Percentiles rank a stretch among this genome's conserved stretches.
These are phyloP conservation scores for Megacollybia marginata DNA, from an alignment of 768 basidiomycete genomes.

Conservation along the genomic window DNA sequence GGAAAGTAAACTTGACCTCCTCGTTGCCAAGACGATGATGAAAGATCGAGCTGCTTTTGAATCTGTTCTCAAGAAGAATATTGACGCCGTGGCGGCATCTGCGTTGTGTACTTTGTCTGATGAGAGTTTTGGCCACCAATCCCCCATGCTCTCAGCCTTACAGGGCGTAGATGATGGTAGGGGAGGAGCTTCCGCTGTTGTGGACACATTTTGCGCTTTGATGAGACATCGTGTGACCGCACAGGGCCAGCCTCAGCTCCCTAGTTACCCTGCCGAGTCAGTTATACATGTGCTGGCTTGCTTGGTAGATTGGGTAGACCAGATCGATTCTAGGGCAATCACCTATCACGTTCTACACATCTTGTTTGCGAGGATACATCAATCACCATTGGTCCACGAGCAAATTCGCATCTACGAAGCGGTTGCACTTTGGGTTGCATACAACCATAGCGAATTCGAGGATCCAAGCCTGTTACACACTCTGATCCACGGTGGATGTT, in stretches of 20 bases:
- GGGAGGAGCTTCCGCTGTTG: slow-evolving; percentile 24
- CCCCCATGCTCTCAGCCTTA: slow-evolving; percentile 23
- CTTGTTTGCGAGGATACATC: slow-evolving; percentile 60
- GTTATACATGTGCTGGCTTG: slow-evolving; percentile 54
- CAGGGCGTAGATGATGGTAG: slow-evolving; percentile 24
- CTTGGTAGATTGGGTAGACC: slow-evolving; percentile 34
- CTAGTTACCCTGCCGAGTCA: slow-evolving; percentile 41
- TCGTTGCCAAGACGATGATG: slow-evolving; percentile 26
- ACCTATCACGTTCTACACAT: slow-evolving; percentile 75
- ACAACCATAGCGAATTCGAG: slow-evolving; percentile 45
- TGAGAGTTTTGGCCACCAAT: too few relatives aligned
- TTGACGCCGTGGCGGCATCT: slow-evolving; percentile 51
- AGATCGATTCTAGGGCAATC: slow-evolving; percentile 43
- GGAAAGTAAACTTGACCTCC: slow-evolving; percentile 24
- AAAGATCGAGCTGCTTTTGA: slow-evolving; percentile 24
- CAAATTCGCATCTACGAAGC: slow-evolving; percentile 70
- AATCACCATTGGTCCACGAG: slow-evolving; percentile 73
- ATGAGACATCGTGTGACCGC: slow-evolving; percentile 38
- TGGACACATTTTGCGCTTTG: slow-evolving; percentile 35
- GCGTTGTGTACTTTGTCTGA: slow-evolving; percentile 46
- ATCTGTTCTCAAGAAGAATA: slow-evolving; percentile 29
- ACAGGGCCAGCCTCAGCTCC: slow-evolving; percentile 50
- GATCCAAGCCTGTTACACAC: slow-evolving; percentile 57
- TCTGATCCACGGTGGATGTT: slow-evolving; percentile 58
- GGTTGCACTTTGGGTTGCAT: slow-evolving; percentile 67